A percentile compares a stretch with the other conserved stretches of the same genome.
Conservation (phyloP, 176 grass and related monocot species). For the Aegilops longissima region DNA sequence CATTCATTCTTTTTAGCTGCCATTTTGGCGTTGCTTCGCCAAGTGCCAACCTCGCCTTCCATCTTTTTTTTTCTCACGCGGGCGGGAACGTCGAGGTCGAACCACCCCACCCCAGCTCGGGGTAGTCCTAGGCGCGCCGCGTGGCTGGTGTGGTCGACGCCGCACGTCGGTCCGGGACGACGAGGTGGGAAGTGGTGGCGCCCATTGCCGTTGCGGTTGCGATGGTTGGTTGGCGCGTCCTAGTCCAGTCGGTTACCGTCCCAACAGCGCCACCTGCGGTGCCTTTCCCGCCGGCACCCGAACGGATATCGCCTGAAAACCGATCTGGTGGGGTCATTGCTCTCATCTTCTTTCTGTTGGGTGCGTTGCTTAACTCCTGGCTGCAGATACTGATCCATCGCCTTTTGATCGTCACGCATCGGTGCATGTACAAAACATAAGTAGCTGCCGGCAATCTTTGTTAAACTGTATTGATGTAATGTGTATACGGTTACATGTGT, state of each 20-base stretch:
- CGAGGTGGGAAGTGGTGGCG: neutral
- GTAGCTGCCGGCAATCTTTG: no score
- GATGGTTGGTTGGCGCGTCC: conserved; percentile 19
- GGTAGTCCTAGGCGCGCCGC: neutral
- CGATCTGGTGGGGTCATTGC: neutral
- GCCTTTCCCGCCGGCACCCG: neutral
- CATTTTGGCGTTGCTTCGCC: neutral
- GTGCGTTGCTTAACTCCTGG: neutral
- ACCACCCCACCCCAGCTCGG: neutral
- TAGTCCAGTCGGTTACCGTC: conserved; percentile 26
- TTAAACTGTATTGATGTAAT: no score
- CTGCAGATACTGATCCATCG: neutral
- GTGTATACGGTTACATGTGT: no score
- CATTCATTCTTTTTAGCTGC: neutral
- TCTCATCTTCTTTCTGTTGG: neutral
- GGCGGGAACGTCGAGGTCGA: neutral
- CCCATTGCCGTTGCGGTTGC: neutral
- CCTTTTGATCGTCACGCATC: no score
- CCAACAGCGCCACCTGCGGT: neutral
- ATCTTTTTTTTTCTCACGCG: neutral
- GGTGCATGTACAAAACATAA: no score
- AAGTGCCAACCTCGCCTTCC: neutral
- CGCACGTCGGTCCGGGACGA: neutral
- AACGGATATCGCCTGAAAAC: neutral
- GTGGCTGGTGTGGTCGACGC: neutral